Conservation (phyloP, 305 asterid genomes). For the Fraxinus velutina region DNA sequence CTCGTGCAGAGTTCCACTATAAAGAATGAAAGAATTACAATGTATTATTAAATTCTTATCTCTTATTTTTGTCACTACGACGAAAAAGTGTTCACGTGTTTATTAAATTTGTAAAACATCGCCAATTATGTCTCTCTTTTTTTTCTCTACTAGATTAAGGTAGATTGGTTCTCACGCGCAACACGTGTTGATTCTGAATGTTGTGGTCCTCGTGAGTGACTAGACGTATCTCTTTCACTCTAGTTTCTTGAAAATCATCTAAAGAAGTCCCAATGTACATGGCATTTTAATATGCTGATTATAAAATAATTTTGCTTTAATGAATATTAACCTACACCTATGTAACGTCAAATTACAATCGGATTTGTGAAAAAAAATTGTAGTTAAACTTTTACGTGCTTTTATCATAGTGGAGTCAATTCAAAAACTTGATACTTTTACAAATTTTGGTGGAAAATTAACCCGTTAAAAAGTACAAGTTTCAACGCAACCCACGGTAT, state of each 20-base stretch:
- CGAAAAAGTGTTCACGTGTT: background rate
- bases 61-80: background rate
- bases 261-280: background rate
- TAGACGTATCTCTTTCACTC: background rate
- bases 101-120: background rate
- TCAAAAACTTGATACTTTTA: background rate
- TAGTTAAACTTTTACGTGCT: no score
- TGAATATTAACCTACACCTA: background rate
- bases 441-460: background rate
- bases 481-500: background rate
- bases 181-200: background rate
- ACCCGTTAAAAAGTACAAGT: background rate
- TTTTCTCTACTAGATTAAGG: background rate
- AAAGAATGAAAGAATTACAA: background rate
- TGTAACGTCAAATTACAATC: background rate
- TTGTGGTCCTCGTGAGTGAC: background rate
- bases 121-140: no score
- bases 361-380: background rate
- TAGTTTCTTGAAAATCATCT: background rate
- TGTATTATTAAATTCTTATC: background rate
- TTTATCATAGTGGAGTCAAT: background rate
- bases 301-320: background rate
- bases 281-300: background rate
- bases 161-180: background rate
- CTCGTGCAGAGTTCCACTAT: no score